phyloP scores from a whole-genome alignment of 164 flowering plant genomes.

The Dillenia turbinata region DNA sequence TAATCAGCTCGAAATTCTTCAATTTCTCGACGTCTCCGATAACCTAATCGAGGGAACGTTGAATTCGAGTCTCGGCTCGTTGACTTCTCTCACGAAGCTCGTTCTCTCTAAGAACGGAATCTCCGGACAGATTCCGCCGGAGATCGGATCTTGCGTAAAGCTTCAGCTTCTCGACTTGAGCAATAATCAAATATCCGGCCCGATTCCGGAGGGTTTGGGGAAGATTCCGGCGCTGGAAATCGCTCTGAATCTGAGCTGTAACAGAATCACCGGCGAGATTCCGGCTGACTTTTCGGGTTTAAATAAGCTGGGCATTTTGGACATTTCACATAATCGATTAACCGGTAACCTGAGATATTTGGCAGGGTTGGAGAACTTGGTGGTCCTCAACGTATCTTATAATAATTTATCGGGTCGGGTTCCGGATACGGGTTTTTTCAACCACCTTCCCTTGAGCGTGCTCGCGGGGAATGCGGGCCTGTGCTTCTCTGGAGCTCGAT shows the following conservation, averaged over 20 bases:
- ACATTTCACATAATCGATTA: conserved; percentile 63
- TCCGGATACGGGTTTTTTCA: conserved; percentile 70
- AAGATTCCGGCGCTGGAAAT: conserved; percentile 69
- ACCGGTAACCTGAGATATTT: conserved; percentile 57
- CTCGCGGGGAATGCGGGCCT: conserved; percentile 57
- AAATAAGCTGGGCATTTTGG: conserved; percentile 61
- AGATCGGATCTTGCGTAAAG: conserved; percentile 58
- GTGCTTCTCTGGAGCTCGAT: conserved; percentile 44
- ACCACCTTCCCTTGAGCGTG: conserved; percentile 55
- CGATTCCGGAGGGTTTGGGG: conserved; percentile 57
- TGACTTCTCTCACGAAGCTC: conserved; percentile 70
- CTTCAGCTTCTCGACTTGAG: conserved; percentile 71
- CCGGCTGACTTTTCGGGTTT: conserved; percentile 54
- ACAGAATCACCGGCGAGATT: conserved; percentile 55
- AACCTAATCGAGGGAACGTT: conserved; percentile 52
- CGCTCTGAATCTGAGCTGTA: conserved; percentile 71
- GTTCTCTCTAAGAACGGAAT: conserved; percentile 48
- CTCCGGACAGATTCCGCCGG: conserved; percentile 56
- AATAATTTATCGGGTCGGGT: conserved; percentile 69
- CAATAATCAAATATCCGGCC: conserved; percentile 43
- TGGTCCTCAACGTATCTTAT: conserved; percentile 61
- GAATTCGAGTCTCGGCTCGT: conserved; percentile 50
- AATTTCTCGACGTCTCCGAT: conserved; percentile 60
- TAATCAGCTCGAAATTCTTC: conserved; percentile 42
- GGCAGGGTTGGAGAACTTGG: conserved; percentile 58